Percentiles rank a stretch among this genome's conserved stretches.
These are phyloP conservation scores for Astragalus membranaceus DNA, from an alignment of 306 rosid genomes.

Conservation along the genomic window DNA sequence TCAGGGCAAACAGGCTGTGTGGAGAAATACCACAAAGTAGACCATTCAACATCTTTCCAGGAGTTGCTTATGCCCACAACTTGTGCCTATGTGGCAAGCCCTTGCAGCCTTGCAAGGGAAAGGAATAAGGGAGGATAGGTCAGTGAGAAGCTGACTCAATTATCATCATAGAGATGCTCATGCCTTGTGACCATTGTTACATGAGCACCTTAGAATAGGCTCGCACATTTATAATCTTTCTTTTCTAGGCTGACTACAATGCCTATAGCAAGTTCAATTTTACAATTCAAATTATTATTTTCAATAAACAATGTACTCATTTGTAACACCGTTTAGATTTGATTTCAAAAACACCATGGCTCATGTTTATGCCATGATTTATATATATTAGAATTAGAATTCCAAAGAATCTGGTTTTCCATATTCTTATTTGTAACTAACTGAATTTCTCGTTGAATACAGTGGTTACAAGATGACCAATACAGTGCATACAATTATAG, in stretches of 20 bases:
- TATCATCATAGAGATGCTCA: conserved; percentile 25
- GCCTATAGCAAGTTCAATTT: conserved; percentile 20
- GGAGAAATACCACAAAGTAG: conserved; percentile 90
- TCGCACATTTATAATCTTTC: conserved; percentile 19
- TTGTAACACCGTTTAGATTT: not conserved
- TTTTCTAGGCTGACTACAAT: conserved; percentile 7
- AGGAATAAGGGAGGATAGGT: conserved; percentile 29
- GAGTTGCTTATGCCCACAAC: conserved; percentile 83
- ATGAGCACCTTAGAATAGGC: conserved; percentile 26
- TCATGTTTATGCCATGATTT: not conserved
- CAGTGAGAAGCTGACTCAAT: conserved; percentile 60
- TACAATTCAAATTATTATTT: conserved; percentile 20
- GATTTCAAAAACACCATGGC: not conserved
- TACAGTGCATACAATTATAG: too few species aligned
- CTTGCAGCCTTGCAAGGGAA: conserved; percentile 64
- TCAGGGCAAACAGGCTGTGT: conserved; percentile 84
- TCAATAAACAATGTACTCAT: conserved; percentile 6
- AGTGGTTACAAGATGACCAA: too few species aligned
- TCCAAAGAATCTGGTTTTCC: too few species aligned
- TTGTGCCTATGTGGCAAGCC: conserved; percentile 88
- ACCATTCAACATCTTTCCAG: conserved; percentile 73
- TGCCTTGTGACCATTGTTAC: conserved; percentile 28
- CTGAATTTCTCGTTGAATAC: too few species aligned
- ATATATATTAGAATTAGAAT: too few species aligned
- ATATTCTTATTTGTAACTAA: too few species aligned